A percentile compares a stretch with the other conserved stretches of the same genome.
These are phyloP conservation scores for Rhynchosporium agropyri DNA, from an alignment of 2,329 filamentous ascomycete genomes.

Conservation along the genomic window DNA sequence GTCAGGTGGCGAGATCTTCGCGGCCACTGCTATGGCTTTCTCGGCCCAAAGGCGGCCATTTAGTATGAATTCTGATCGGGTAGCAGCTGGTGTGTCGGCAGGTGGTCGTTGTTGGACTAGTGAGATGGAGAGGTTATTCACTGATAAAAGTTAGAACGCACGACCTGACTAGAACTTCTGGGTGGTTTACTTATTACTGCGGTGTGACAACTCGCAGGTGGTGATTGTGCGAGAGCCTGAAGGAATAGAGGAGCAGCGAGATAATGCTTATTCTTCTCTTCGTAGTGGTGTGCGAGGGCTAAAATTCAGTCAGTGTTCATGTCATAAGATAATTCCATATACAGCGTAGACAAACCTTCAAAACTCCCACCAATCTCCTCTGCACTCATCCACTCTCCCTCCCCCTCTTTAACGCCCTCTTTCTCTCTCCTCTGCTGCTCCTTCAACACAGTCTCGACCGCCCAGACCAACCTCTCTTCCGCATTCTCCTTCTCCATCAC, in stretches of 20 bases:
- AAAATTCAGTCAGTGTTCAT: slow-evolving; percentile 38
- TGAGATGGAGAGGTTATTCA: slow-evolving; percentile 80
- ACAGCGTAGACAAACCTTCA: slow-evolving; percentile 54
- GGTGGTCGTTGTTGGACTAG: slow-evolving; percentile 58
- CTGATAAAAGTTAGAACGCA: slow-evolving; percentile 43
- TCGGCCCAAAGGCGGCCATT: slow-evolving; percentile 77
- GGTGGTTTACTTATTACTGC: slow-evolving; percentile 68
- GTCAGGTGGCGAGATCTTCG: slow-evolving; percentile 64
- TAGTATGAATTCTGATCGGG: slow-evolving; percentile 64
- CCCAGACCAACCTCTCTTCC: slow-evolving; percentile 76
- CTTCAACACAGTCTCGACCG: slow-evolving; percentile 75
- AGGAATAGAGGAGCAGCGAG: slow-evolving; percentile 85
- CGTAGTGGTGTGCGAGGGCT: slow-evolving; percentile 78
- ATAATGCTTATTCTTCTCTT: slow-evolving; percentile 72
- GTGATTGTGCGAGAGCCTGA: slow-evolving; percentile 74
- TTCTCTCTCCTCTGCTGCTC: slow-evolving; percentile 63
- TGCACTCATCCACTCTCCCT: slow-evolving; percentile 70
- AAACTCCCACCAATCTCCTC: slow-evolving; percentile 74
- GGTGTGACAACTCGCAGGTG: slow-evolving; percentile 69
- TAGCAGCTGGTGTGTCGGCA: slow-evolving; percentile 46
- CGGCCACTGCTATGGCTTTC: slow-evolving; percentile 71
- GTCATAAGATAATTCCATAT: background rate
- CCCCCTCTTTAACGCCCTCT: slow-evolving; percentile 69
- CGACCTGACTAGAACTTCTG: background rate
- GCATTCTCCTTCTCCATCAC: slow-evolving; percentile 74